These are phyloP conservation scores for Ambrosiella xylebori DNA, from an alignment of 2,329 filamentous ascomycete genomes.

Conservation along the genomic window DNA sequence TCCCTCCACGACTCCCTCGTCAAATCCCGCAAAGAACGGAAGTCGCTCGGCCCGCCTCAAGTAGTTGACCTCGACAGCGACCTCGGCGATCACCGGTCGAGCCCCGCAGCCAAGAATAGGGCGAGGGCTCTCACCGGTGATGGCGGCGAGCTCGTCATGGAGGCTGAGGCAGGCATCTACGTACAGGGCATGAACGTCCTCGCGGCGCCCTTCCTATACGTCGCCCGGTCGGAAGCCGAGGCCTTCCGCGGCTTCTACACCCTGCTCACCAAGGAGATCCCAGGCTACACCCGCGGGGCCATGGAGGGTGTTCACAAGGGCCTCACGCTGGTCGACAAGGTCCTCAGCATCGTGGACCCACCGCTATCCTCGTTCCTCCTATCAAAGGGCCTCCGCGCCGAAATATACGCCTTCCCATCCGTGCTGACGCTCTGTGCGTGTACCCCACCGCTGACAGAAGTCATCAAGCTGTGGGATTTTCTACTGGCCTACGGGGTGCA, in stretches of 20 bases:
- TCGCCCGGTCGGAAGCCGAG: constrained; percentile 83
- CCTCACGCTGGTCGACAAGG: constrained; percentile 77
- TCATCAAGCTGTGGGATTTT: constrained; percentile 90
- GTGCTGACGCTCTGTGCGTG: constrained; percentile 91
- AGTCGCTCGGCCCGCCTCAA: constrained; percentile 19
- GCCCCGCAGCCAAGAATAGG: constrained; percentile 27
- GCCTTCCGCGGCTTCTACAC: constrained; percentile 83
- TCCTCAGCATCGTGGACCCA: constrained; percentile 77
- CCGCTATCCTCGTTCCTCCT: constrained; percentile 73
- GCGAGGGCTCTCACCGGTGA: constrained; percentile 45
- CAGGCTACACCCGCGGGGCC: constrained; percentile 82
- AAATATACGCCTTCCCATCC: constrained; percentile 91
- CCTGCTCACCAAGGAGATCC: constrained; percentile 74
- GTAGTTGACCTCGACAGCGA: not conserved
- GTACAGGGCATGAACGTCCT: constrained; percentile 99
- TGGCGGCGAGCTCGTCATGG: constrained; percentile 33
- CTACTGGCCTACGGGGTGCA: constrained; percentile 91
- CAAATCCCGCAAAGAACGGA: constrained; percentile 23
- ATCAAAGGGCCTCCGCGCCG: constrained; percentile 72
- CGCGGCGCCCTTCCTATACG: constrained; percentile 87
- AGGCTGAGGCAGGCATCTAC: constrained; percentile 61
- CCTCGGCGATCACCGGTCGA: constrained; percentile 12
- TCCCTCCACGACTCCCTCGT: constrained; percentile 65
- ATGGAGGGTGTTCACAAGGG: constrained; percentile 97
- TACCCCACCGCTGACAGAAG: constrained; percentile 85